These are phyloP conservation scores for Mallotus repandus DNA, from an alignment of 441 rosid species.

Conservation along the genomic window DNA sequence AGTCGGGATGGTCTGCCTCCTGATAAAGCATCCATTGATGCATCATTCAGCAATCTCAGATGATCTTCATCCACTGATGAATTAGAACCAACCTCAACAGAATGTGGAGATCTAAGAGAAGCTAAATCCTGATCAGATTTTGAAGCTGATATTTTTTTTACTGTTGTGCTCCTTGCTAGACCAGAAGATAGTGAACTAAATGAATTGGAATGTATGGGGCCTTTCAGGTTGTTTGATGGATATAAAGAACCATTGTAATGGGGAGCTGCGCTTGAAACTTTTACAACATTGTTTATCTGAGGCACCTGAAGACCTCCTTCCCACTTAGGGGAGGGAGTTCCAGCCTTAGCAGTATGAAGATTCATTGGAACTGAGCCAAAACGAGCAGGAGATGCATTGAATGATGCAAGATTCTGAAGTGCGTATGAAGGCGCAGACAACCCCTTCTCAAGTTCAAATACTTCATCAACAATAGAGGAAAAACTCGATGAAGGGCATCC, in stretches of 20 bases:
- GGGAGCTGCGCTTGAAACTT: conserved; percentile 32
- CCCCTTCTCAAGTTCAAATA: conserved; percentile 85
- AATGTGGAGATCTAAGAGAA: conserved; percentile 65
- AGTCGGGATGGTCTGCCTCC: conserved; percentile 48
- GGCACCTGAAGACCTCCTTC: conserved; percentile 50
- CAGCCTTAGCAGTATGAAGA: conserved; percentile 42
- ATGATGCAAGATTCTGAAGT: conserved; percentile 49
- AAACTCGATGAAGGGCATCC: conserved; percentile 70
- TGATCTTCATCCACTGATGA: conserved; percentile 52
- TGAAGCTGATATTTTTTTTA: conserved; percentile 53
- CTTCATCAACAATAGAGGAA: conserved; percentile 87
- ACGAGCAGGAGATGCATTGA: conserved; percentile 49
- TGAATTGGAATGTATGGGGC: conserved; percentile 53
- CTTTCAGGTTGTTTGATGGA: conserved; percentile 50
- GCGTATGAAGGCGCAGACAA: conserved; percentile 45
- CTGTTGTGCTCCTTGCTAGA: conserved; percentile 45
- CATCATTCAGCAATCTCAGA: conserved; percentile 39
- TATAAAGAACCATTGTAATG: conserved; percentile 45
- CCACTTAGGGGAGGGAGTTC: conserved; percentile 58
- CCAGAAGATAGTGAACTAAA: conserved; percentile 52
- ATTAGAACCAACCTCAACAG: conserved; percentile 44
- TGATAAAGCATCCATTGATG: conserved; percentile 40
- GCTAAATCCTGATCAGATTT: conserved; percentile 83
- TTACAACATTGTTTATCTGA: conserved; percentile 39
- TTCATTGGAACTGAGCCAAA: conserved; percentile 51